Evolutionary conservation across 306 rosid species (phyloP).

Genomic region (Prunus persica): DNA sequence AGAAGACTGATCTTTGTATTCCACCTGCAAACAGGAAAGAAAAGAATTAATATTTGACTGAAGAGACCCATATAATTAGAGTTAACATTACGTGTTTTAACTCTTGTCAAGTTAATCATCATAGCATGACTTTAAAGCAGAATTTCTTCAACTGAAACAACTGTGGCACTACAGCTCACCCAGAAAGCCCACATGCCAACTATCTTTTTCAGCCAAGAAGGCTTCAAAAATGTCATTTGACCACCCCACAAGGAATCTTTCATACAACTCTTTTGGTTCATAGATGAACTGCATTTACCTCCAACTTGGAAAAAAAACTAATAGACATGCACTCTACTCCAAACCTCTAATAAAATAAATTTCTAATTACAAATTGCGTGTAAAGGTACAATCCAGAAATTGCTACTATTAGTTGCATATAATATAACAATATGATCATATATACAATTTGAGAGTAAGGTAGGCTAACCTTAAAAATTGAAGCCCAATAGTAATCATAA

Average conservation of each 20-base stretch:
- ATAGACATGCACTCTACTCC: background rate
- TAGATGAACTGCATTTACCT: background rate
- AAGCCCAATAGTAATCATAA: constrained; percentile 95
- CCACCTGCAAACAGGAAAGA: constrained; percentile 56
- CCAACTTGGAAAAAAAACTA: background rate
- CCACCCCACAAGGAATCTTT: background rate
- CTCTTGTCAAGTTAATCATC: background rate
- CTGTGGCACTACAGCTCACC: background rate
- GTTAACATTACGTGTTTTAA: background rate
- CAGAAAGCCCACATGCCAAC: background rate
- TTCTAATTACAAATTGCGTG: background rate
- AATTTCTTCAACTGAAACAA: background rate
- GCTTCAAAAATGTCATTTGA: background rate
- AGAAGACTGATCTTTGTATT: constrained; percentile 69
- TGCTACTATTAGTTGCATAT: background rate
- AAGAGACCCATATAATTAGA: background rate
- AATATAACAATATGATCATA: background rate
- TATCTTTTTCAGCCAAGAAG: background rate
- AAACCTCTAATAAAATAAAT: background rate
- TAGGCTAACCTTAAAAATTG: constrained; percentile 68
- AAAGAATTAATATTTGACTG: constrained; percentile 17
- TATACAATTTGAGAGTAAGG: background rate
- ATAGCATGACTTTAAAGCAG: background rate
- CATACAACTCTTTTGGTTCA: background rate
- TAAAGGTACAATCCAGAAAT: background rate